Percentiles rank a stretch among this genome's conserved stretches.
Conservation (phyloP, 164 flowering plant species). For the Dillenia turbinata region DNA sequence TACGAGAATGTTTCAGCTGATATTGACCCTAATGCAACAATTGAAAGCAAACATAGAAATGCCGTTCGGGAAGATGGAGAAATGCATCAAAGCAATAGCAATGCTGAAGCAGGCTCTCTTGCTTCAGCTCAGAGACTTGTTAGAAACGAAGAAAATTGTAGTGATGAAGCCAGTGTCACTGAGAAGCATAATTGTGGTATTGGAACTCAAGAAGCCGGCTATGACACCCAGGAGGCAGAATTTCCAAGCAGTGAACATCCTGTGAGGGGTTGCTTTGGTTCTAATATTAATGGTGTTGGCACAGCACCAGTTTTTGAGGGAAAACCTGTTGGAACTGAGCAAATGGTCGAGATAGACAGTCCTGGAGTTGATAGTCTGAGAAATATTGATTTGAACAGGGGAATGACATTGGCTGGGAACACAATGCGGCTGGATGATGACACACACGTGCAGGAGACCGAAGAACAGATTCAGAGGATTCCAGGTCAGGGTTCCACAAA, state of each 20-base stretch:
- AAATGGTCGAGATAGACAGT: constrained; percentile 71
- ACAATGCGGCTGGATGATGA: constrained; percentile 77
- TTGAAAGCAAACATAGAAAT: constrained; percentile 16
- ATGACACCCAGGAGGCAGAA: constrained; percentile 78
- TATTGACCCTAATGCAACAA: constrained; percentile 36
- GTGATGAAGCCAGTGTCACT: constrained; percentile 68
- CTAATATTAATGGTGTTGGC: constrained; percentile 66
- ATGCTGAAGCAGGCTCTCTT: constrained; percentile 40
- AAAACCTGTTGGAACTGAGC: constrained; percentile 57
- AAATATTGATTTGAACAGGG: constrained; percentile 35
- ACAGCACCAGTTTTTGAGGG: constrained; percentile 48
- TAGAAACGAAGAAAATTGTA: constrained; percentile 28
- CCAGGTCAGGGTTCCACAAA: constrained; percentile 14
- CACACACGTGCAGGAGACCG: constrained; percentile 36
- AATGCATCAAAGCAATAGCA: constrained; percentile 15
- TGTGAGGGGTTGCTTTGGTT: constrained; percentile 70
- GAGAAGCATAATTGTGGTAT: constrained; percentile 81
- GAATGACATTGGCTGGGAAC: constrained; percentile 40
- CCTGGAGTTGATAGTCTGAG: constrained; percentile 28
- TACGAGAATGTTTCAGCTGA: constrained; percentile 62
- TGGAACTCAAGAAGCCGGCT: constrained; percentile 47
- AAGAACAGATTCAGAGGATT: constrained; percentile 20
- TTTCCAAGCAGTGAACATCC: constrained; percentile 44
- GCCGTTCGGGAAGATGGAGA: constrained; percentile 17
- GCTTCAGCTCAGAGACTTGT: constrained; percentile 42